Percentiles rank a stretch among this genome's conserved stretches.
Evolutionary conservation across 225 moss, liverwort and hornwort species (phyloP).

Genomic region (Sphagnum tenellum): DNA sequence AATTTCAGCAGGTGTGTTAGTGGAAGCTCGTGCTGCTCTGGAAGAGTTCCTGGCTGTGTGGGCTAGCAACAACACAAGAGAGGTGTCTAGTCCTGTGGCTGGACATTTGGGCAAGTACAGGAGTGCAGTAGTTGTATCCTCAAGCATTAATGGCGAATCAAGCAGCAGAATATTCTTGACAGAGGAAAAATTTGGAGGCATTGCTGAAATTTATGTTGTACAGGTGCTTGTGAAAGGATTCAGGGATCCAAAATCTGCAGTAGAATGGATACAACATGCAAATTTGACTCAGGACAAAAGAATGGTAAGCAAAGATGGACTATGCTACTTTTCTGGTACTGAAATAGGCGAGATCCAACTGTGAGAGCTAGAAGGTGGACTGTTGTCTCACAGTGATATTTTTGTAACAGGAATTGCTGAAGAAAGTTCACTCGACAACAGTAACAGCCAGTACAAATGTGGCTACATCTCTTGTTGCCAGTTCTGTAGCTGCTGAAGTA

Average conservation of each 20-base stretch:
- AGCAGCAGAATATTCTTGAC: constrained; percentile 9
- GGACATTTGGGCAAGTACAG: not conserved
- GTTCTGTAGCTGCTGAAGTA: constrained; percentile 4
- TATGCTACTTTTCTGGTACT: no score
- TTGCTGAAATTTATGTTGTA: constrained; percentile 41
- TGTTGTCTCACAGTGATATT: no score
- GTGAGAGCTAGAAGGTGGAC: no score
- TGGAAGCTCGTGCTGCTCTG: constrained; percentile 44
- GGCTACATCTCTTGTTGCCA: no score
- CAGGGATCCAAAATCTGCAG: constrained; percentile 26
- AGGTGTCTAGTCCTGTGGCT: not conserved
- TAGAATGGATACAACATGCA: constrained; percentile 36
- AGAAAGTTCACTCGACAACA: constrained; percentile 27
- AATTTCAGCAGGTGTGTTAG: constrained; percentile 34
- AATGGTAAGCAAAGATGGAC: constrained; percentile 13
- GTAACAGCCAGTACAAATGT: constrained; percentile 17
- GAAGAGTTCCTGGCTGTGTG: constrained; percentile 46
- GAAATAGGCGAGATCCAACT: no score
- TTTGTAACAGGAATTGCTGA: not conserved
- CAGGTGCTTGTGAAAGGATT: constrained; percentile 56
- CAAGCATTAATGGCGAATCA: constrained; percentile 1
- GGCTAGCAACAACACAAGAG: constrained; percentile 3
- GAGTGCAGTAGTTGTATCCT: not conserved
- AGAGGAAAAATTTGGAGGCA: constrained; percentile 28
- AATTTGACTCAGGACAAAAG: constrained; percentile 33